These are phyloP conservation scores for Penicillium janthinellum DNA, from an alignment of 2,329 filamentous ascomycete genomes.

Conservation along the genomic window DNA sequence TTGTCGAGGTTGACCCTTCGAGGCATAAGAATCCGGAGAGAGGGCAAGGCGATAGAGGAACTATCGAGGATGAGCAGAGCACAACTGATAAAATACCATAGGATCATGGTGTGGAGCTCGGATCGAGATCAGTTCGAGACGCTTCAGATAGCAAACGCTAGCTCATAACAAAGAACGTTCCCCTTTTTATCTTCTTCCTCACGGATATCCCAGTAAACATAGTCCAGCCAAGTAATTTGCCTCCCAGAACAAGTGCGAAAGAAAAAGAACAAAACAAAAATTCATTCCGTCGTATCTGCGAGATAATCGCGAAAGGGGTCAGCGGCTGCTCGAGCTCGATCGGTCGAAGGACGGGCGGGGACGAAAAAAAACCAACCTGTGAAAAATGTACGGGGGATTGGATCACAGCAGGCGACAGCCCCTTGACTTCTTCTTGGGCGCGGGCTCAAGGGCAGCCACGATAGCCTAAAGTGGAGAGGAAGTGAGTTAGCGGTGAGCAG, in stretches of 20 bases:
- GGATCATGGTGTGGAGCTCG: not conserved
- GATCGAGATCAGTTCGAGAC: constrained; percentile 7
- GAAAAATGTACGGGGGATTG: constrained; percentile 10
- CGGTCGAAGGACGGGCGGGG: not conserved
- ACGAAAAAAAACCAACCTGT: constrained; percentile 18
- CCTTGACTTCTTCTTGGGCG: constrained; percentile 76
- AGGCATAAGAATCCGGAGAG: not conserved
- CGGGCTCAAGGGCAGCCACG: constrained; percentile 88
- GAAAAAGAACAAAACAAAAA: constrained; percentile 25
- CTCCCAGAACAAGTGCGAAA: constrained; percentile 20
- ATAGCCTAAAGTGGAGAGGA: constrained; percentile 67
- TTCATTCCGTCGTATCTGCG: constrained; percentile 33
- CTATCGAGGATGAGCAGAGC: constrained; percentile 2
- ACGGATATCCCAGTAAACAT: constrained; percentile 19
- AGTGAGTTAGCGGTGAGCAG: constrained; percentile 18
- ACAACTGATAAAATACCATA: not conserved
- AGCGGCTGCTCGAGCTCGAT: not conserved
- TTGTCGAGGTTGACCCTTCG: not conserved
- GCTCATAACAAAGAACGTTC: constrained; percentile 14
- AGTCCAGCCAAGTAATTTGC: constrained; percentile 16
- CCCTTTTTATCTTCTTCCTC: constrained; percentile 4
- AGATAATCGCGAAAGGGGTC: not conserved
- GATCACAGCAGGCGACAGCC: constrained; percentile 67
- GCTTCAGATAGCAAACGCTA: constrained; percentile 23
- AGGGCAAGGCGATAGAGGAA: not conserved